phyloP scores from a whole-genome alignment of 768 basidiomycete species.

The Hortiboletus flavorubellus region DNA sequence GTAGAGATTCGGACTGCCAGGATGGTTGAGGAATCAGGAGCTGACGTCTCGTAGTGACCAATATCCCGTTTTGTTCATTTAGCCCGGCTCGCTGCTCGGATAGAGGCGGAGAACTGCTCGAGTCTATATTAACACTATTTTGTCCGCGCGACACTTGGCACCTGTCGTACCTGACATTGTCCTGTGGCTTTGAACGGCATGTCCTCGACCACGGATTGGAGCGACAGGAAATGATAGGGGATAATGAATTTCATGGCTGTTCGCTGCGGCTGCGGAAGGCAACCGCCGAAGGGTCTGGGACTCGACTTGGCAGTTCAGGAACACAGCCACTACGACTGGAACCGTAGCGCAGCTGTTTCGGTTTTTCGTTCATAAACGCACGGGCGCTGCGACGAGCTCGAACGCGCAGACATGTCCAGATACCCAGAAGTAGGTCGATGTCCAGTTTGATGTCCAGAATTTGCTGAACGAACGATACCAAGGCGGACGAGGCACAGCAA shows the following conservation, averaged over 20 bases:
- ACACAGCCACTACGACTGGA: conserved; percentile 13
- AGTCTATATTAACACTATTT: background rate
- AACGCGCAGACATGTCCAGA: conserved; percentile 35
- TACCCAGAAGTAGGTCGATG: conserved; percentile 37
- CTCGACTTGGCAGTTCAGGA: background rate
- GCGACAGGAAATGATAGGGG: background rate
- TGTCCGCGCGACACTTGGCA: too few relatives aligned
- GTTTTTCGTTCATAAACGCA: conserved; percentile 2
- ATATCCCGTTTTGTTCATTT: too few relatives aligned
- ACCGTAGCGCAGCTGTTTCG: background rate
- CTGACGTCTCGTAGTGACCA: background rate
- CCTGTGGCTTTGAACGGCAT: background rate
- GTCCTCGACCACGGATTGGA: background rate
- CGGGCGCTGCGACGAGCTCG: background rate
- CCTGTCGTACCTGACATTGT: background rate
- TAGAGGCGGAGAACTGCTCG: background rate
- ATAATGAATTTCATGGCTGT: background rate
- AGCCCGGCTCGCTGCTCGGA: background rate
- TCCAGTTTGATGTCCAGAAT: background rate
- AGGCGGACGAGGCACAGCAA: conserved; percentile 65
- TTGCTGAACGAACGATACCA: conserved; percentile 2
- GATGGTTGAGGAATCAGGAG: background rate
- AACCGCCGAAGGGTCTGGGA: background rate
- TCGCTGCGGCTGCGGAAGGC: conserved; percentile 10
- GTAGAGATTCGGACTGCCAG: background rate